Evolutionary conservation across 1,284 basidiomycete species (phyloP).

Genomic region (Puccinia horiana): DNA sequence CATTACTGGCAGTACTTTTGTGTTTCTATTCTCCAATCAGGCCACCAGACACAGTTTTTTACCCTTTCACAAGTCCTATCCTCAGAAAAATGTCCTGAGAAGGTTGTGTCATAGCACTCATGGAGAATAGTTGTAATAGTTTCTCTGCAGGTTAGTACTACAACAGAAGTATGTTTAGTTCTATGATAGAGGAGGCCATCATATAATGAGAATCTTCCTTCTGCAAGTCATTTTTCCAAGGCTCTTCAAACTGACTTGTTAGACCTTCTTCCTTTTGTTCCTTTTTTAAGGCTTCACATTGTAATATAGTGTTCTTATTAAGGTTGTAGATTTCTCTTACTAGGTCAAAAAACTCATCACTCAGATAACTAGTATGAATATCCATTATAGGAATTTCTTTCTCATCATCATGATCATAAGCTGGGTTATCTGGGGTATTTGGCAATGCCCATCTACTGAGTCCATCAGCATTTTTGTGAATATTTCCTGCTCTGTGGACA

Average conservation of each 20-base stretch:
- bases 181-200: background rate
- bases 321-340: background rate
- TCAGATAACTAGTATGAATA: background rate
- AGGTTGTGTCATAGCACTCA: slow-evolving; percentile 3
- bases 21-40: background rate
- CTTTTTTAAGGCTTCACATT: background rate
- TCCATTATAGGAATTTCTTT: background rate
- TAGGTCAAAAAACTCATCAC: background rate
- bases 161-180: background rate
- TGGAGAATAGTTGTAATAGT: background rate
- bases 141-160: background rate
- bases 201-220: background rate
- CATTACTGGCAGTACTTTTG: background rate
- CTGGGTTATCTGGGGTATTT: no score
- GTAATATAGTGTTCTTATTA: background rate
- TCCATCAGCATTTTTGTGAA: slow-evolving; percentile 15
- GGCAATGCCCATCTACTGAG: no score
- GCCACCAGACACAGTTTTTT: background rate
- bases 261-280: background rate
- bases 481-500: slow-evolving; percentile 1
- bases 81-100: background rate
- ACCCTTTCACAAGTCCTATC: slow-evolving; percentile 5
- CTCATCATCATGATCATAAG: background rate
- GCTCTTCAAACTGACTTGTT: background rate
- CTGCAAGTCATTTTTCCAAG: background rate